A percentile compares a stretch with the other conserved stretches of the same genome.
These are phyloP conservation scores for Prunus armeniaca DNA, from an alignment of 306 rosid genomes.

Conservation along the genomic window DNA sequence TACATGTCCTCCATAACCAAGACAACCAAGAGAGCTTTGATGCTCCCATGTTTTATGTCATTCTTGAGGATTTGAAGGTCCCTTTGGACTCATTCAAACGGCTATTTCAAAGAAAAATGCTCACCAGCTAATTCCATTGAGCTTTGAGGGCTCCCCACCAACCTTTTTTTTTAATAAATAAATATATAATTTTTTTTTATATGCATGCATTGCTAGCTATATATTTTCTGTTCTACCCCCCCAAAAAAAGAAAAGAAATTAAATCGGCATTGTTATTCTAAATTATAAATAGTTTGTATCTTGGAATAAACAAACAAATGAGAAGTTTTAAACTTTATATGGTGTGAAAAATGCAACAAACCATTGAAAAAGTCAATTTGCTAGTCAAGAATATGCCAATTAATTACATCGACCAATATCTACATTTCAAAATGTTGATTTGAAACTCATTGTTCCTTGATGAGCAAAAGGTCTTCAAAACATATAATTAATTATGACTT, in stretches of 20 bases:
- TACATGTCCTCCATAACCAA: slow-evolving; percentile 51
- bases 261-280: too few relatives aligned
- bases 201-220: background rate
- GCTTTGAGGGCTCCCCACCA: background rate
- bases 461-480: background rate
- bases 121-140: background rate
- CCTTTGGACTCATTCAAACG: slow-evolving; percentile 48
- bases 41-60: slow-evolving; percentile 38
- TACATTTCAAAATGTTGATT: background rate
- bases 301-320: too few relatives aligned
- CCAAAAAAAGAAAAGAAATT: too few relatives aligned
- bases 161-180: too few relatives aligned
- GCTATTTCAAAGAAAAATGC: slow-evolving; percentile 17
- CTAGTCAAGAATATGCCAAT: background rate
- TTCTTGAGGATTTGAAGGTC: slow-evolving; percentile 21
- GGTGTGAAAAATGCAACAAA: background rate
- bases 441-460: background rate
- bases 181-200: background rate
- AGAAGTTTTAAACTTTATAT: too few relatives aligned
- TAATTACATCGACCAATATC: too few relatives aligned
- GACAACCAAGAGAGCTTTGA: slow-evolving; percentile 50
- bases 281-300: too few relatives aligned
- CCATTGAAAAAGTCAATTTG: background rate
- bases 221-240: background rate
- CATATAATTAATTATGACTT: background rate